These are phyloP conservation scores for Parmales sp. DNA, from an alignment of 108 stramenopile species.

Conservation along the genomic window DNA sequence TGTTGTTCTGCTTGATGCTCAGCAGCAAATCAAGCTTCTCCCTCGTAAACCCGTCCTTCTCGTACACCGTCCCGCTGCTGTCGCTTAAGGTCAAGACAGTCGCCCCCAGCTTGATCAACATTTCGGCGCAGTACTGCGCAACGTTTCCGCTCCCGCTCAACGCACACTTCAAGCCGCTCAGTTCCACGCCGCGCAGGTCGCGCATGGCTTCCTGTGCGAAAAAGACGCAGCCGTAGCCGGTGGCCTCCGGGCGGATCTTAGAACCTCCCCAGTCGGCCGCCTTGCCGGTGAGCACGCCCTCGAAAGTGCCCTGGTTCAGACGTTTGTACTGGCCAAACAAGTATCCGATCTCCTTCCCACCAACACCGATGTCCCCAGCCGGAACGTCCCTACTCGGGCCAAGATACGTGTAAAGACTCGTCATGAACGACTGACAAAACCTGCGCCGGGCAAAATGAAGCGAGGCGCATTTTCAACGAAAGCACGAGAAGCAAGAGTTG, in stretches of 20 bases:
- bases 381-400: conserved; percentile 67
- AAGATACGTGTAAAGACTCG: conserved; percentile 47
- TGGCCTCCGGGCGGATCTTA: conserved; percentile 58
- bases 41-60: conserved; percentile 41
- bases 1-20: conserved; percentile 38
- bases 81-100: conserved; percentile 80
- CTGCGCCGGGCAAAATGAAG: conserved; percentile 35
- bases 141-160: conserved; percentile 64
- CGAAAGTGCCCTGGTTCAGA: background rate
- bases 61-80: conserved; percentile 62
- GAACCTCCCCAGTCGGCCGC: conserved; percentile 49
- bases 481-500: too few relatives aligned
- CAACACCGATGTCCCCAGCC: conserved; percentile 75
- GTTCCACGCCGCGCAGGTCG: conserved; percentile 24
- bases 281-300: conserved; percentile 59
- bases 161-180: conserved; percentile 49
- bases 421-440: conserved; percentile 75
- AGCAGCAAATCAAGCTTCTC: conserved; percentile 39
- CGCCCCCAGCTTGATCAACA: conserved; percentile 49
- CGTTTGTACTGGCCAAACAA: conserved; percentile 67
- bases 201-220: conserved; percentile 57
- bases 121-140: conserved; percentile 48
- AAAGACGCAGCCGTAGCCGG: conserved; percentile 61
- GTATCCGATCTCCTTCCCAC: conserved; percentile 67
- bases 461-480: too few relatives aligned